Percentiles rank a stretch among this genome's conserved stretches.
Conservation (phyloP, 306 rosid species). For the Biancaea sappan region DNA sequence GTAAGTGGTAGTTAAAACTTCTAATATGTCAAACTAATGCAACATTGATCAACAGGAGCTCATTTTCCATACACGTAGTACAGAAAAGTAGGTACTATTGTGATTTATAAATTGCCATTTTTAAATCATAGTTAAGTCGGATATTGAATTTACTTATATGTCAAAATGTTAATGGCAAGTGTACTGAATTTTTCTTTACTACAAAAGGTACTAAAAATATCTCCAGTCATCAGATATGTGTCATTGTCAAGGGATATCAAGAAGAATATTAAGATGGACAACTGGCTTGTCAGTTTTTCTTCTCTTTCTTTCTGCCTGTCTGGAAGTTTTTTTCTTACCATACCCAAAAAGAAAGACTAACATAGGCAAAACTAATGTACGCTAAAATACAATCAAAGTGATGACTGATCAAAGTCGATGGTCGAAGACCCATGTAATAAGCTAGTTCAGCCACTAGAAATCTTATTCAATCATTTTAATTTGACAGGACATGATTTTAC, state of each 20-base stretch:
- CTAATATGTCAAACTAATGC: neutral
- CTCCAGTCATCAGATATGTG: neutral
- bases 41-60: neutral
- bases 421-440: neutral
- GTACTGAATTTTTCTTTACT: too few relatives aligned
- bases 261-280: neutral
- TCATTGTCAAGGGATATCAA: neutral
- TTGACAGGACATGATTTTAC: neutral
- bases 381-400: neutral
- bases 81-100: neutral
- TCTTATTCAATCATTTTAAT: neutral
- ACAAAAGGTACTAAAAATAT: too few relatives aligned
- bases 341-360: too few relatives aligned
- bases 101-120: neutral
- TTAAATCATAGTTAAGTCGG: too few relatives aligned
- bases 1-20: neutral
- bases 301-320: neutral
- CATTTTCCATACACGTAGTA: neutral
- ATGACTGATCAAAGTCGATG: neutral
- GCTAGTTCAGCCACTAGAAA: constrained; percentile 1
- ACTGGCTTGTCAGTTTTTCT: neutral
- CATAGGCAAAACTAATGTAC: neutral
- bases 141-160: too few relatives aligned
- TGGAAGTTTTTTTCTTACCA: neutral
- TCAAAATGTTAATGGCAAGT: too few relatives aligned